Evolutionary conservation across 495 filamentous ascomycete species (phyloP), one percentile per base, ranked within the genome.

Genomic region (Pseudomonodictys pantanalensis): DNA sequence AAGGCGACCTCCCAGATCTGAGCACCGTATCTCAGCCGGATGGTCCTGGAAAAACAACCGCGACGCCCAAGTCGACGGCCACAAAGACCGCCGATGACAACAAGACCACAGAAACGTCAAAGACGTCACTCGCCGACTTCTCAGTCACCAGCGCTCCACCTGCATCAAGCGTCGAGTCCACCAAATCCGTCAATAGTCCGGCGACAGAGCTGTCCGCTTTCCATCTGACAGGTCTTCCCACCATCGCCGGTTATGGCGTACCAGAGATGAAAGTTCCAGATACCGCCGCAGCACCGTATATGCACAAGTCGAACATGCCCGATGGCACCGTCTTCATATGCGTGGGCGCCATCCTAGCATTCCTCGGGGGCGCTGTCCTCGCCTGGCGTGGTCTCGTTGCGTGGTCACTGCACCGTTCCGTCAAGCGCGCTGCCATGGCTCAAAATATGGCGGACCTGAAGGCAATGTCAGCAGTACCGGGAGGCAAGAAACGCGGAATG

Each of bases 311-410:
- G n/a, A 86, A 78, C 42, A 80, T 91, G 7, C 93, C 93, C 0
- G 90, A 97, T 74, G 93, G 93, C 17, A 97, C 93, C 23, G 86
- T 98, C 29, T 98, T 98, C 77, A 98, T 98, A 68, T 85, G 81
- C 38, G 95, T 97, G 18, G 93, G 95, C 43, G 89, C 91, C 18
- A 86, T 86, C 28, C 81, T 98, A 3, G 95, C 87, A 26, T 84
- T 91, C 56, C 83, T 97, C 56, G 90, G 84, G 3, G 74, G 90
- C 10, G 81, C 85, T 22, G 80, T 98, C 17, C 79, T 97, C 2
- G 80, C 85, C 51, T 98, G 93, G 93, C 88, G 93, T 52, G 86
- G 79, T 44, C 81, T 96, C 54, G 85, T 97, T 20, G 91, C 88
- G 64, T 97, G 90, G 85, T 90, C 91, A 12, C 79, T 98, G 22